phyloP scores from a whole-genome alignment of 2,329 filamentous ascomycete genomes.

The Diaporthe eres region DNA sequence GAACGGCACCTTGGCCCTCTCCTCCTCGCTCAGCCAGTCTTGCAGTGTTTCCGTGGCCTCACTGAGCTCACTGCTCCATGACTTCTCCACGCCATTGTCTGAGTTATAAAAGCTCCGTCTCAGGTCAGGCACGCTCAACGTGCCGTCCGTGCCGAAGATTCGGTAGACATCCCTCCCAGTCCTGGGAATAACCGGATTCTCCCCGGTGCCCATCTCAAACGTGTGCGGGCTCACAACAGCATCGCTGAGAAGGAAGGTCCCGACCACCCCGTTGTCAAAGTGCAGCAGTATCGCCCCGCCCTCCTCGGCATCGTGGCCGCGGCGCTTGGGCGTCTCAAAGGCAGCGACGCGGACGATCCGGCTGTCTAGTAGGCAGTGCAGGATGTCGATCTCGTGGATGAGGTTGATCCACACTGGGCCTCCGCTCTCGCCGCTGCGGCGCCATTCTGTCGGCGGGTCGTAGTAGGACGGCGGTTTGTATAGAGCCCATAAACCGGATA shows the following conservation, averaged over 20 bases:
- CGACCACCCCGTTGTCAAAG: slow-evolving; percentile 68
- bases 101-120: slow-evolving; percentile 33
- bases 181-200: slow-evolving; percentile 67
- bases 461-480: slow-evolving; percentile 68
- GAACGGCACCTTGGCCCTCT: slow-evolving; percentile 33
- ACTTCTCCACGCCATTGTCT: background rate
- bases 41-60: slow-evolving; percentile 26
- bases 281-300: slow-evolving; percentile 67
- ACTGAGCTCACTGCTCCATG: slow-evolving; percentile 26
- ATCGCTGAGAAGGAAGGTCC: slow-evolving; percentile 70
- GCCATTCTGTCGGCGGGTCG: slow-evolving; percentile 61
- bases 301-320: slow-evolving; percentile 67
- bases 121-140: slow-evolving; percentile 43
- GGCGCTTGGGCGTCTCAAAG: slow-evolving; percentile 59
- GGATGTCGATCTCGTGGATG: slow-evolving; percentile 72
- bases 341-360: slow-evolving; percentile 64
- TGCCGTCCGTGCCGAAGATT: slow-evolving; percentile 50
- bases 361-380: slow-evolving; percentile 69
- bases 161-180: slow-evolving; percentile 63
- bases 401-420: slow-evolving; percentile 71
- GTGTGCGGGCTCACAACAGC: slow-evolving; percentile 64
- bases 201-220: slow-evolving; percentile 71
- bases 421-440: slow-evolving; percentile 55
- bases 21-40: slow-evolving; percentile 29
- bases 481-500: slow-evolving; percentile 68